These are phyloP conservation scores for Neophaeococcomyces mojaviensis DNA, from an alignment of 2,329 filamentous ascomycete genomes.

Conservation along the genomic window DNA sequence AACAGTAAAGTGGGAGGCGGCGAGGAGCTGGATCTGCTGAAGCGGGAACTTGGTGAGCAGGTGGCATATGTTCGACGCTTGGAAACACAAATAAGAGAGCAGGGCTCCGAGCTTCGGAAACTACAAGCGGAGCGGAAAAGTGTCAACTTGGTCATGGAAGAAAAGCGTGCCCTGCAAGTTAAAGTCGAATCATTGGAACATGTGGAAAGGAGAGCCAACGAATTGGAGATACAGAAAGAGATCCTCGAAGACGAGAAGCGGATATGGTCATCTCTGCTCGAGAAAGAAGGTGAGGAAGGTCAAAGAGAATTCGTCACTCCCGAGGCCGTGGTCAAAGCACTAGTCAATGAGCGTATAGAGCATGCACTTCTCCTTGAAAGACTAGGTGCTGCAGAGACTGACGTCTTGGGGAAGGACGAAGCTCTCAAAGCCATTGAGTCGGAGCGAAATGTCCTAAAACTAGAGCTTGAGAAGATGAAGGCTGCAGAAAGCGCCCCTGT, in stretches of 20 bases:
- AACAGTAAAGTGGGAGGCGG: constrained; percentile 82
- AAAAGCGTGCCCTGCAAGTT: constrained; percentile 76
- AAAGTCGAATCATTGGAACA: constrained; percentile 68
- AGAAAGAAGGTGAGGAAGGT: constrained; percentile 57
- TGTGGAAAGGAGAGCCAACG: constrained; percentile 67
- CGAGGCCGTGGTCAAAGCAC: constrained; percentile 74
- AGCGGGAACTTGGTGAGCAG: constrained; percentile 82
- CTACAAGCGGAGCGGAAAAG: constrained; percentile 74
- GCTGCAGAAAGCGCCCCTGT: constrained; percentile 30
- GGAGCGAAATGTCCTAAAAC: constrained; percentile 57
- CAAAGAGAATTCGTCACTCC: constrained; percentile 75
- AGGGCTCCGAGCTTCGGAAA: constrained; percentile 70
- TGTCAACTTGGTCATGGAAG: constrained; percentile 90
- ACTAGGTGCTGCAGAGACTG: constrained; percentile 69
- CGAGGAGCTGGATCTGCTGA: constrained; percentile 77
- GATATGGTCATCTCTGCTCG: constrained; percentile 79
- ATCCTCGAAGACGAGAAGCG: constrained; percentile 80
- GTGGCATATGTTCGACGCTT: constrained; percentile 82
- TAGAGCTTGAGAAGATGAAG: constrained; percentile 65
- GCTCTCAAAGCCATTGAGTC: constrained; percentile 64
- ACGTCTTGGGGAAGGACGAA: constrained; percentile 68
- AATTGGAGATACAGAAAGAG: constrained; percentile 74
- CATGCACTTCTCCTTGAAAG: constrained; percentile 72
- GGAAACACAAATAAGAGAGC: constrained; percentile 72
- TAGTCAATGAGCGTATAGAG: constrained; percentile 74